Evolutionary conservation across 306 rosid species (phyloP), one percentile per base, ranked within the genome.

Genomic region (Cicer bijugum): DNA sequence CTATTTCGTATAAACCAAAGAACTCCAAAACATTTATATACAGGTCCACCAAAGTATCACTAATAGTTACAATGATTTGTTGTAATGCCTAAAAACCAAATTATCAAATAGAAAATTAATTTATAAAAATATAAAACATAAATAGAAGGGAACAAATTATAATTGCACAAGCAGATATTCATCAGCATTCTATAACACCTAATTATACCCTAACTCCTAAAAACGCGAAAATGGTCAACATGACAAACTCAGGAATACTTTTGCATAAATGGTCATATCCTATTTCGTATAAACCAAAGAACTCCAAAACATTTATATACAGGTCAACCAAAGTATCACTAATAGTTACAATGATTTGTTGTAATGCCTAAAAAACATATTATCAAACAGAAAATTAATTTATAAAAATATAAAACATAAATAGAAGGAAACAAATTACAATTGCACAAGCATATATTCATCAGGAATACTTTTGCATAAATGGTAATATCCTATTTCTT

Each of bases 301-400:
- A 64, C 56, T 6, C 40, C 37, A 42, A 64, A 72, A 72, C 60
- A 3, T 7, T 52, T 52, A 16, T 16, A 52, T 2, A 55, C 15
- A 45, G 39, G 44, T 52, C 59, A 48, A 79, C 45, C 10, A 39
- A 79, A 33, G 51, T 56, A 56, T 57, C 45, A 55, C 58, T 7
- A 55, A 12, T 40, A 72, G 44, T 23, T 53, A 48, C 12, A 64
- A 17, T 23, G 6, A 6, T 20, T 19, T 5, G 42, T 4, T 23
- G 44, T 19, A 55, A 37, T 20, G n/a, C n/a, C 38, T 55, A 14
- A 52, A 19, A 19, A 55, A 19, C 14, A 47, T 23, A 47, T 47
- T 47, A 47, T 12, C 16, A 1, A 47, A 12, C 53, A 48, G 16
- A 5, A 48, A 48, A 48, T 0, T 48, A 48, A n/a, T 48, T 12